Evolutionary conservation across 352 stramenopile genomes (phyloP).

Genomic region (Elongisporangium prolatum): DNA sequence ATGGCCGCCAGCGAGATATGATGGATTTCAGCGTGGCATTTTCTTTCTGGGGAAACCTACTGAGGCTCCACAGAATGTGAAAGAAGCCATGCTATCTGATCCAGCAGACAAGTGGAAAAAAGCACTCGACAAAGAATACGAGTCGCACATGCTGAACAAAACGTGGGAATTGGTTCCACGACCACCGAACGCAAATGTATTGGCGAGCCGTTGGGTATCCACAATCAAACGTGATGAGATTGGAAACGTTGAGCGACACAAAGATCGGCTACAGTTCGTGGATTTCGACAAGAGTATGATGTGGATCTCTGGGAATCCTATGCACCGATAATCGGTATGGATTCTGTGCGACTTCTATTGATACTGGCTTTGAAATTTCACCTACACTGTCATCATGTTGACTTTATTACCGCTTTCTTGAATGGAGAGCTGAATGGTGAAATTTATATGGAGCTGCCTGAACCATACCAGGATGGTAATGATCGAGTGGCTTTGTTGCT

Average conservation of each 20-base stretch:
- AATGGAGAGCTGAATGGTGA: constrained; percentile 7
- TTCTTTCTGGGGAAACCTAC: too few relatives aligned
- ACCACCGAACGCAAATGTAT: not conserved
- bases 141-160: not conserved
- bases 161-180: not conserved
- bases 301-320: constrained; percentile 10
- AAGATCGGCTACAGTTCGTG: constrained; percentile 3
- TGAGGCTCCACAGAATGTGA: too few relatives aligned
- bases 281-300: constrained; percentile 4
- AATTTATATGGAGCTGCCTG: constrained; percentile 8
- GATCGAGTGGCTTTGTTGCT: not conserved
- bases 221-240: not conserved
- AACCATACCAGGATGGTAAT: not conserved
- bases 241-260: not conserved
- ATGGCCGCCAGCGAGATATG: too few relatives aligned
- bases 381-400: constrained; percentile 1
- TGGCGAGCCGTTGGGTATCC: not conserved
- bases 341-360: constrained; percentile 4
- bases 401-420: not conserved
- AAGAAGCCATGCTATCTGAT: too few relatives aligned
- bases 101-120: too few relatives aligned
- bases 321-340: constrained; percentile 1
- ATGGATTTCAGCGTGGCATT: too few relatives aligned
- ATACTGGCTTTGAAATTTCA: constrained; percentile 6
- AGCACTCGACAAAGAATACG: too few relatives aligned